phyloP scores from a whole-genome alignment of 306 rosid genomes.

The Lathyrus oleraceus region DNA sequence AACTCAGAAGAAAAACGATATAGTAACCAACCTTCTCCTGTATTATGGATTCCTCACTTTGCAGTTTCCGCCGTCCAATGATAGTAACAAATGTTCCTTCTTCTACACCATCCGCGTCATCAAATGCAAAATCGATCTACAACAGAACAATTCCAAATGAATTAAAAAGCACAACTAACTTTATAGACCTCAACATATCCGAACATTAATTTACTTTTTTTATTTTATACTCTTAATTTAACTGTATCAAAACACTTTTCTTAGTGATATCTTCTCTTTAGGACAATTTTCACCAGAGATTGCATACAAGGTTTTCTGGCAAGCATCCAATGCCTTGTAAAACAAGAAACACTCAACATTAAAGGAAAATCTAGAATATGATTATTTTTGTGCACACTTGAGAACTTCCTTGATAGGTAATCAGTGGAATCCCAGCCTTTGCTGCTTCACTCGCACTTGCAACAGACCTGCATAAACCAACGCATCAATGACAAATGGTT shows the following conservation, averaged over 20 bases:
- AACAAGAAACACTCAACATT: constrained; percentile 37
- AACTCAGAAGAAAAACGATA: constrained; percentile 3
- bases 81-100: constrained; percentile 74
- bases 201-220: neutral
- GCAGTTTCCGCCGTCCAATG: constrained; percentile 65
- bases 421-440: constrained; percentile 60
- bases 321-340: constrained; percentile 33
- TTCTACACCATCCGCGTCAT: constrained; percentile 87
- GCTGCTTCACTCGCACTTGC: constrained; percentile 64
- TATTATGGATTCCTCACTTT: constrained; percentile 67
- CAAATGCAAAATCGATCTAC: constrained; percentile 94
- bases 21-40: constrained; percentile 65
- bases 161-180: constrained; percentile 17
- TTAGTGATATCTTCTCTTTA: constrained; percentile 11
- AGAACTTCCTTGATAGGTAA: constrained; percentile 46
- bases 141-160: constrained; percentile 51
- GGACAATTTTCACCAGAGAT: constrained; percentile 29
- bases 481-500: constrained; percentile 4
- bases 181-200: constrained; percentile 27
- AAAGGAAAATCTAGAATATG: constrained; percentile 35
- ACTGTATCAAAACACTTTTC: neutral
- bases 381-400: constrained; percentile 46
- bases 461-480: constrained; percentile 50
- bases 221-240: too few relatives aligned
- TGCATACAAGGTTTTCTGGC: constrained; percentile 28